phyloP scores from a whole-genome alignment of 805 yeast species.

The Ogataea degrootiae region DNA sequence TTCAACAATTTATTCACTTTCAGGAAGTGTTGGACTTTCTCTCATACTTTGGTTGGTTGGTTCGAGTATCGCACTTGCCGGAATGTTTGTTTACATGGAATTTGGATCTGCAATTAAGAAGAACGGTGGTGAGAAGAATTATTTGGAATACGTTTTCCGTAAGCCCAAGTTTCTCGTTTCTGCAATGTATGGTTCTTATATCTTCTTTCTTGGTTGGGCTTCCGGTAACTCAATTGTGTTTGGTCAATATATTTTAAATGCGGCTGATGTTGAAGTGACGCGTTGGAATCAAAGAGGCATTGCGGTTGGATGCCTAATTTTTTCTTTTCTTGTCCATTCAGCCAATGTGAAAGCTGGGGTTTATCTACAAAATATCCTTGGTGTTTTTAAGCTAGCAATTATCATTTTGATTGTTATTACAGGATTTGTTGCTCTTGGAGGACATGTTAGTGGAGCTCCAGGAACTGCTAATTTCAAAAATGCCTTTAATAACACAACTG shows the following conservation, averaged over 20 bases:
- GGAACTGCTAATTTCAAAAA: constrained; percentile 33
- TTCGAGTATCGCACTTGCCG: constrained; percentile 58
- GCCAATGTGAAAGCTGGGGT: constrained; percentile 60
- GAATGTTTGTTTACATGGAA: constrained; percentile 70
- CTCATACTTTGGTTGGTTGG: constrained; percentile 75
- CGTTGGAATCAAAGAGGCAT: constrained; percentile 77
- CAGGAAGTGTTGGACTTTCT: constrained; percentile 71
- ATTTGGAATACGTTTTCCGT: constrained; percentile 63
- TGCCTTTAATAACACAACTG: constrained; percentile 32
- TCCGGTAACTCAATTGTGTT: constrained; percentile 78
- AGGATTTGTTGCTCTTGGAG: constrained; percentile 81
- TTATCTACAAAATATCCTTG: constrained; percentile 58
- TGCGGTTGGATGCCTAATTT: constrained; percentile 70
- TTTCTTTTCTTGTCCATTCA: constrained; percentile 63
- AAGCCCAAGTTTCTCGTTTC: constrained; percentile 66
- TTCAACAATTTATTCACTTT: constrained; percentile 49
- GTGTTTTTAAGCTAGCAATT: constrained; percentile 66
- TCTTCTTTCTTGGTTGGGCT: constrained; percentile 79
- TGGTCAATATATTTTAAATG: constrained; percentile 71
- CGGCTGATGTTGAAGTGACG: constrained; percentile 65
- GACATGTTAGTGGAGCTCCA: constrained; percentile 45
- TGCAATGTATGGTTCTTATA: constrained; percentile 62
- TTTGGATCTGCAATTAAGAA: constrained; percentile 48
- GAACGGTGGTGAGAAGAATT: constrained; percentile 84
- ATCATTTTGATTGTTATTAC: constrained; percentile 65